Evolutionary conservation across 1,139 yeast genomes (phyloP).

Genomic region (Geotrichum australiense): DNA sequence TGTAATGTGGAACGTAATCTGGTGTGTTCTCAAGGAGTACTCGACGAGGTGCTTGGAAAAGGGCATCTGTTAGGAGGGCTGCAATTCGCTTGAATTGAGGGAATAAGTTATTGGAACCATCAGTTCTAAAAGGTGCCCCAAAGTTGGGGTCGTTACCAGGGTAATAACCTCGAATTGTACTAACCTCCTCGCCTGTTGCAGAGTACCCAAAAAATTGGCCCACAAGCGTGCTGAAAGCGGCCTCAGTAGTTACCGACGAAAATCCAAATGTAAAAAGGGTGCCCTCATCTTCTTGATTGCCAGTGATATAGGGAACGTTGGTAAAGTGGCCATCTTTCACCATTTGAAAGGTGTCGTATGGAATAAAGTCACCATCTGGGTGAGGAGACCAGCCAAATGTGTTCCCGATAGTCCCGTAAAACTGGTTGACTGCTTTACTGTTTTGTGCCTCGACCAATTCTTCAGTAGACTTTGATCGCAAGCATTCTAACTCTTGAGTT

Average conservation of each 20-base stretch:
- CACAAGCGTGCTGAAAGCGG: not conserved
- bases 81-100: constrained; percentile 23
- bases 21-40: constrained; percentile 7
- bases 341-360: constrained; percentile 18
- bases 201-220: not conserved
- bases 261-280: constrained; percentile 14
- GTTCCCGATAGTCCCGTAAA: constrained; percentile 17
- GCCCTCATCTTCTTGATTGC: constrained; percentile 25
- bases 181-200: not conserved
- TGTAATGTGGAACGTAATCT: constrained; percentile 2
- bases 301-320: constrained; percentile 21
- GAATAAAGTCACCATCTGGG: constrained; percentile 22
- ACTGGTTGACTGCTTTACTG: not conserved
- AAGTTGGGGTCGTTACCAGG: constrained; percentile 18
- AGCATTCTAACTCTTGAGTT: constrained; percentile 20
- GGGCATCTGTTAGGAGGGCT: constrained; percentile 21
- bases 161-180: constrained; percentile 10
- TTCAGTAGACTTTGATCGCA: constrained; percentile 15
- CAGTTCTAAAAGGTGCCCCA: constrained; percentile 25
- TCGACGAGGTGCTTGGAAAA: constrained; percentile 23
- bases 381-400: constrained; percentile 16
- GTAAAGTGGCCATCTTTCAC: constrained; percentile 17
- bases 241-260: constrained; percentile 6
- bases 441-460: constrained; percentile 18
- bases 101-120: constrained; percentile 10